These are phyloP conservation scores for Yarrowia porcina DNA, from an alignment of 805 yeast species.

Conservation along the genomic window DNA sequence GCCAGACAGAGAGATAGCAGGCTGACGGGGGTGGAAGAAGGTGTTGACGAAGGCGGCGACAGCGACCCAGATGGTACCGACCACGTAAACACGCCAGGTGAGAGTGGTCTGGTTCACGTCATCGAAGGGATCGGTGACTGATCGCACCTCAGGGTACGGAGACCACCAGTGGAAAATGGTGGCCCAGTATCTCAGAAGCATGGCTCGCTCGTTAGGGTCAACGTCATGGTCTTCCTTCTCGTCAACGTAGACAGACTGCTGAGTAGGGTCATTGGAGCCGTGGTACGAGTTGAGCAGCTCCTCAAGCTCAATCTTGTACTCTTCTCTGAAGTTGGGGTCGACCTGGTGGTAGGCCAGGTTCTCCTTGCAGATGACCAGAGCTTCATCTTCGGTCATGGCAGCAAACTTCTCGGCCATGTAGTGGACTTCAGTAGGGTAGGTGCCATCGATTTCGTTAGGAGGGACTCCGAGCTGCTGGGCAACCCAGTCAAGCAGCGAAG, in stretches of 20 bases:
- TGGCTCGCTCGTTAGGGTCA: constrained; percentile 1
- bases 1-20: constrained; percentile 48
- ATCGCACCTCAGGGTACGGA: constrained; percentile 67
- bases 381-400: constrained; percentile 40
- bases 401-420: constrained; percentile 46
- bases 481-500: not conserved
- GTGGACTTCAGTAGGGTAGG: constrained; percentile 30
- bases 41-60: constrained; percentile 32
- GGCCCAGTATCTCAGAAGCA: constrained; percentile 12
- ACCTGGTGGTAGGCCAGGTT: constrained; percentile 44
- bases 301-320: constrained; percentile 33
- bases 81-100: constrained; percentile 45
- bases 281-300: constrained; percentile 15
- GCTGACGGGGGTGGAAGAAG: constrained; percentile 52
- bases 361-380: constrained; percentile 42
- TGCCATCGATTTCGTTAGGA: constrained; percentile 4
- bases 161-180: constrained; percentile 34
- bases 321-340: constrained; percentile 48
- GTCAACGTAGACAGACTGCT: constrained; percentile 18
- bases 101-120: constrained; percentile 47
- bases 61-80: constrained; percentile 38
- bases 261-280: constrained; percentile 7
- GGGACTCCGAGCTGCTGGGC: constrained; percentile 11
- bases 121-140: constrained; percentile 52
- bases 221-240: constrained; percentile 1